phyloP scores from a whole-genome alignment of 345 rosid genomes.

The Populus davidiana region DNA sequence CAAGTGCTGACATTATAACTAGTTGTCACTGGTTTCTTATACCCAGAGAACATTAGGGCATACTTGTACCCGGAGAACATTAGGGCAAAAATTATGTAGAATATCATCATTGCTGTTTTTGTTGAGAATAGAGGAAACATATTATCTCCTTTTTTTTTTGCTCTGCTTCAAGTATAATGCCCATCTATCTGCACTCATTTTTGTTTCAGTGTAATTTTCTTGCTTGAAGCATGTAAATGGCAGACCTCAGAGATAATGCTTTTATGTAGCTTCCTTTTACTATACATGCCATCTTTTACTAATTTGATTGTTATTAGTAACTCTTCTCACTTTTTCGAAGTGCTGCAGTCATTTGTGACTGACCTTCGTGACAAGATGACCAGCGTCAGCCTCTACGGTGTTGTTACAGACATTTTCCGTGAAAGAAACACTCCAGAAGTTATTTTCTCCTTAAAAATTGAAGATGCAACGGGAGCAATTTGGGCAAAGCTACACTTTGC shows the following conservation, averaged over 20 bases:
- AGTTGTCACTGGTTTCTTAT: not conserved
- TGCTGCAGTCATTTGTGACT: conserved; percentile 58
- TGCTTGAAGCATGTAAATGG: not conserved
- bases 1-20: not conserved
- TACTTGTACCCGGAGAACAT: no score
- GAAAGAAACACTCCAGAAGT: conserved; percentile 45
- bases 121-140: not conserved
- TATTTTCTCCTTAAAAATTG: conserved; percentile 58
- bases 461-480: conserved; percentile 69
- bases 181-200: not conserved
- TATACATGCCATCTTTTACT: not conserved
- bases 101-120: not conserved
- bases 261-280: not conserved
- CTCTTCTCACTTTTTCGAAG: conserved; percentile 35
- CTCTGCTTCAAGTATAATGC: not conserved
- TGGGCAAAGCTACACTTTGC: conserved; percentile 74
- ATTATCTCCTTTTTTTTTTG: no score
- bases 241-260: not conserved
- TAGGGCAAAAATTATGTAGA: no score
- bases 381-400: conserved; percentile 77
- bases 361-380: conserved; percentile 80
- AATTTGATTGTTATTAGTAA: not conserved
- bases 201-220: not conserved
- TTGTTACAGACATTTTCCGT: conserved; percentile 47
- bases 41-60: no score